Base-by-base conservation (phyloP, 2,329 filamentous ascomycete species). In the Botrytis pseudocinerea region DNA sequence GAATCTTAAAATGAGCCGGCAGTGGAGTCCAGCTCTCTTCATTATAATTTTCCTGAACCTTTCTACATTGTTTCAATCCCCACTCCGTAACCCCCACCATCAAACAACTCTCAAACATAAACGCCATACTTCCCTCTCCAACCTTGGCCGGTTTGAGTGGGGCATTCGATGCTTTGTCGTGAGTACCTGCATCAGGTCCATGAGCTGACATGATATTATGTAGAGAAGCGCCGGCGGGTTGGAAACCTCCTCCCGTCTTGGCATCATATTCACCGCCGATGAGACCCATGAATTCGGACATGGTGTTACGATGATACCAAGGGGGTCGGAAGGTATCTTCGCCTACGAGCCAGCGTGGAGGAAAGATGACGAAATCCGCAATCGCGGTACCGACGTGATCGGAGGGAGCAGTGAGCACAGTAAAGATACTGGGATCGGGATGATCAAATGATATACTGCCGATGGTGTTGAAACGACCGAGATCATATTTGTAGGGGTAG, bases 401-500 rank as follows among this genome's bases (percentile, higher is more conserved):
- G 4, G 87, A 87, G 7, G 86, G 86, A 0, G 87, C 88, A 0
- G 89, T 88, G 28, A 91, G 83, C 4, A 91, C 89, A 44, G 88
- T 94, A 83, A 91, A 95, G 81, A 95, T 94, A 75, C 87, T 90
- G 0, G 92, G 92, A 79, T 95, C 92, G 1, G 92, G 92, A 79
- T 95, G 92, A 81, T 95, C 92, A 79, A 89, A 93, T 12, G 89
- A 91, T 76, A 93, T 89, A 71, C 86, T 89, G 32, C 92, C 92
- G 62, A 95, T 90, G 61, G 89, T 89, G 82, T 91, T 92, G 85
- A 94, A 95, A 46, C 91, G 89, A 40, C 90, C 91, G 1, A 95
- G 86, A 78, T 94, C 92, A 83, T 95, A 95, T 82, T 95, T 95
- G 86, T 90, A 93, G 0, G 92, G 92, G 74, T 92, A 91, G 82